Conservation (phyloP, 768 basidiomycete species). For the Mrakia hoshinonis region DNA sequence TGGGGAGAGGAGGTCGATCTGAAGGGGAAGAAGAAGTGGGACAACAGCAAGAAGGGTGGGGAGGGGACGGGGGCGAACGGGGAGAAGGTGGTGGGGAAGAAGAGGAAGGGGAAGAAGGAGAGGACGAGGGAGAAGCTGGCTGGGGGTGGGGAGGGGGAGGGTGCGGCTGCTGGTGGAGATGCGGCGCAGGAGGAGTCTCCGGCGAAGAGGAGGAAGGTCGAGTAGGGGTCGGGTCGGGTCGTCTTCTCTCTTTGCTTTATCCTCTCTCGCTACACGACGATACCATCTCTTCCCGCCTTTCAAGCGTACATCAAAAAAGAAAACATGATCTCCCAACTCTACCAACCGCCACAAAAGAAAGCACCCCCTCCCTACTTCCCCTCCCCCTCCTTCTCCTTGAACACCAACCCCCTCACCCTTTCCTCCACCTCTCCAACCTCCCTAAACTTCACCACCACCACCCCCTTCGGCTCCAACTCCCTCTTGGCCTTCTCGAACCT, state of each 20-base stretch:
- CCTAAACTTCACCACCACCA: slow-evolving; percentile 23
- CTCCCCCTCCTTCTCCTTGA: background rate
- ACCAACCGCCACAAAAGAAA: too few relatives aligned
- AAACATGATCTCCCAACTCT: too few relatives aligned
- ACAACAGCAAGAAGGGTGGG: background rate
- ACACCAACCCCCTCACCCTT: background rate
- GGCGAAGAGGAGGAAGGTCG: slow-evolving; percentile 19
- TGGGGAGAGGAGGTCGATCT: slow-evolving; percentile 41
- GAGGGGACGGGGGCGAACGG: slow-evolving; percentile 14
- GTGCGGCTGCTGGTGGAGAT: background rate
- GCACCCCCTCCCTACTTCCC: too few relatives aligned
- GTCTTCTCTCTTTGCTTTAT: background rate
- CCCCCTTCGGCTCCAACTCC: slow-evolving; percentile 14
- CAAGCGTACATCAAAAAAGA: too few relatives aligned
- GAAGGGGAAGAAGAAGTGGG: slow-evolving; percentile 31
- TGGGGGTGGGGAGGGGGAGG: slow-evolving; percentile 7
- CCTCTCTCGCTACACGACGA: background rate
- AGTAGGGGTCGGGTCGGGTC: background rate
- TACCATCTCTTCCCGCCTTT: too few relatives aligned
- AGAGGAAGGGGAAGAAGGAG: slow-evolving; percentile 41
- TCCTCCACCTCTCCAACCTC: slow-evolving; percentile 17
- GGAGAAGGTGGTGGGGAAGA: slow-evolving; percentile 32
- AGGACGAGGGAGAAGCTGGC: slow-evolving; percentile 28
- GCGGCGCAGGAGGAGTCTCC: background rate
- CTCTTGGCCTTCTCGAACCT: slow-evolving; percentile 14